phyloP scores from a whole-genome alignment of 345 rosid genomes.

The Salix dunnii region DNA sequence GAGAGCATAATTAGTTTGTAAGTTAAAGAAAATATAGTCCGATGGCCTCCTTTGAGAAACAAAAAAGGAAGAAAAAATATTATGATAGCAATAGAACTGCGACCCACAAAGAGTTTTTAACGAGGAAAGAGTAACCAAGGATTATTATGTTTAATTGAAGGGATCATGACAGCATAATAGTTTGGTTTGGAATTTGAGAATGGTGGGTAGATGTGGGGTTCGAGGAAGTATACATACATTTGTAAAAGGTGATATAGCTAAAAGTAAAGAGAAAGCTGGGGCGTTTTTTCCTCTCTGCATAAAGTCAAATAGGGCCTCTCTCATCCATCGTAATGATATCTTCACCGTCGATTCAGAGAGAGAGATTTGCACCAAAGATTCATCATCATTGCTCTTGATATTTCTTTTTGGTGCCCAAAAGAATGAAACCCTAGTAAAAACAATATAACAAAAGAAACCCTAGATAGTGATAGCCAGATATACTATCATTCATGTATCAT shows the following conservation, averaged over 20 bases:
- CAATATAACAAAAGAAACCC: conserved; percentile 9
- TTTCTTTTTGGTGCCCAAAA: conserved; percentile 35
- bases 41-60: conserved; percentile 9
- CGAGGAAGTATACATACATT: conserved; percentile 1
- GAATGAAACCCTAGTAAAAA: conserved; percentile 17
- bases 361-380: conserved; percentile 84
- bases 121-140: neutral
- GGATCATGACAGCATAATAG: conserved; percentile 42
- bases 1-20: neutral
- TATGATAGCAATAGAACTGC: neutral
- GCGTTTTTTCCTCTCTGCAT: conserved; percentile 28
- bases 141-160: conserved; percentile 29
- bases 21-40: neutral
- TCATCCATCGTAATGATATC: conserved; percentile 67
- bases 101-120: conserved; percentile 3
- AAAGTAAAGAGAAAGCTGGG: conserved; percentile 43
- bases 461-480: conserved; percentile 14
- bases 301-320: conserved; percentile 71
- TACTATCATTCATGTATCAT: conserved; percentile 11
- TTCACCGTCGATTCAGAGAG: conserved; percentile 56
- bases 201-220: conserved; percentile 46
- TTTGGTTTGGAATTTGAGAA: conserved; percentile 54
- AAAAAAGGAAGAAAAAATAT: neutral
- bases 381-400: conserved; percentile 73
- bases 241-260: neutral